A percentile compares a stretch with the other conserved stretches of the same genome.
These are phyloP conservation scores for Medicago lupulina DNA, from an alignment of 306 rosid genomes.

Conservation along the genomic window DNA sequence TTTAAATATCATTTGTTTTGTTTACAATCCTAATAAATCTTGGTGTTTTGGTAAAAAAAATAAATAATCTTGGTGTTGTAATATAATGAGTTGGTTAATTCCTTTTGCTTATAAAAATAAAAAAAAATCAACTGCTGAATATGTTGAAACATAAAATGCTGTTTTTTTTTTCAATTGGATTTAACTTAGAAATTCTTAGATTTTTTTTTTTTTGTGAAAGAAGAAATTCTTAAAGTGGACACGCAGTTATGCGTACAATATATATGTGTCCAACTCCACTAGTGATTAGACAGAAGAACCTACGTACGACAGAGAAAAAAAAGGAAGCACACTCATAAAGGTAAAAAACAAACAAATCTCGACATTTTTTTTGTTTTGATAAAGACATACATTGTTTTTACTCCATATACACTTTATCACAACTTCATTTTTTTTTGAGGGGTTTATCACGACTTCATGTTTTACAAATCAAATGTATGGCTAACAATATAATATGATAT, in stretches of 20 bases:
- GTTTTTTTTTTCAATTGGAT: not conserved
- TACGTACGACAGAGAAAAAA: not conserved
- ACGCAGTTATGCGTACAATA: not conserved
- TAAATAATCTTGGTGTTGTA: too few species aligned
- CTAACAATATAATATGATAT: not conserved
- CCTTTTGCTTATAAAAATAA: too few species aligned
- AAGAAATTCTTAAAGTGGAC: not conserved
- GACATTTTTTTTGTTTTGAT: not conserved
- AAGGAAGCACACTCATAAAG: not conserved
- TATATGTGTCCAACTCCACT: not conserved
- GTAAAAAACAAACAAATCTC: not conserved
- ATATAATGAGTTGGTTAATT: too few species aligned
- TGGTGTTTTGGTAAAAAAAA: too few species aligned
- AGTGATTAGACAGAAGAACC: constrained; percentile 4
- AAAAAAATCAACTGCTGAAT: not conserved
- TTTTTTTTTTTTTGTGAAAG: too few species aligned
- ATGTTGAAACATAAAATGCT: not conserved
- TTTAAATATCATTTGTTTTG: too few species aligned
- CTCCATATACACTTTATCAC: not conserved
- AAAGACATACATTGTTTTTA: not conserved
- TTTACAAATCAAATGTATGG: not conserved
- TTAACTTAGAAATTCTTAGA: not conserved
- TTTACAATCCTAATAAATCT: too few species aligned
- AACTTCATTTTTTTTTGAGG: not conserved
- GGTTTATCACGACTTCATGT: too few species aligned